Evolutionary conservation across 345 rosid species (phyloP).

Genomic region (Physaria fendleri): DNA sequence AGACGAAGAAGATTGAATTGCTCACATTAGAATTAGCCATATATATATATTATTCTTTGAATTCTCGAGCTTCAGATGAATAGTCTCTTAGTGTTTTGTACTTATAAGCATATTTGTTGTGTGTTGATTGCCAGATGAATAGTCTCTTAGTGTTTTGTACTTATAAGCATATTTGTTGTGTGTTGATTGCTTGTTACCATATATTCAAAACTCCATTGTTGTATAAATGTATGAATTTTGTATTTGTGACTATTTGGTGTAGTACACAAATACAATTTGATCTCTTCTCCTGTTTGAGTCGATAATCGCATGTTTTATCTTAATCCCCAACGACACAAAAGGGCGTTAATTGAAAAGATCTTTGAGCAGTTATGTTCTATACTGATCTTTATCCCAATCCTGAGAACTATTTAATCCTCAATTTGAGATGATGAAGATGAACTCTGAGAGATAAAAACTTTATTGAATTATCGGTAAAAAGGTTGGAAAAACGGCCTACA

Average conservation of each 20-base stretch:
- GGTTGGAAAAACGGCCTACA: too few relatives aligned
- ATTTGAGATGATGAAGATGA: too few relatives aligned
- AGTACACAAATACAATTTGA: background rate
- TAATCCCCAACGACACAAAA: background rate
- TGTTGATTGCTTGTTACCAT: conserved; percentile 13
- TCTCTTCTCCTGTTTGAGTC: background rate
- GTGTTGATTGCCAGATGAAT: conserved; percentile 24
- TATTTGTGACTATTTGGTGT: background rate
- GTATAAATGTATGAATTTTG: conserved; percentile 4
- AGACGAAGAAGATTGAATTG: background rate
- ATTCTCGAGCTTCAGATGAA: conserved; percentile 9
- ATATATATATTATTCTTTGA: conserved; percentile 22
- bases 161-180: conserved; percentile 20
- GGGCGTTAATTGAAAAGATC: background rate
- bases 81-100: conserved; percentile 1
- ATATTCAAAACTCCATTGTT: conserved; percentile 13
- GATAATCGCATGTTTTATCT: background rate
- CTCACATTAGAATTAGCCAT: conserved; percentile 3
- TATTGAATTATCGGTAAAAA: too few relatives aligned
- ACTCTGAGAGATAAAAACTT: too few relatives aligned
- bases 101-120: conserved; percentile 17
- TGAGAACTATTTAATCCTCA: too few relatives aligned
- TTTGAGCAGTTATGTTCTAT: too few relatives aligned
- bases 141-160: conserved; percentile 2
- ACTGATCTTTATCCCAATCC: too few relatives aligned